Evolutionary conservation across 495 filamentous ascomycete genomes (phyloP).

Genomic region (Annulohypoxylon maeteangense): DNA sequence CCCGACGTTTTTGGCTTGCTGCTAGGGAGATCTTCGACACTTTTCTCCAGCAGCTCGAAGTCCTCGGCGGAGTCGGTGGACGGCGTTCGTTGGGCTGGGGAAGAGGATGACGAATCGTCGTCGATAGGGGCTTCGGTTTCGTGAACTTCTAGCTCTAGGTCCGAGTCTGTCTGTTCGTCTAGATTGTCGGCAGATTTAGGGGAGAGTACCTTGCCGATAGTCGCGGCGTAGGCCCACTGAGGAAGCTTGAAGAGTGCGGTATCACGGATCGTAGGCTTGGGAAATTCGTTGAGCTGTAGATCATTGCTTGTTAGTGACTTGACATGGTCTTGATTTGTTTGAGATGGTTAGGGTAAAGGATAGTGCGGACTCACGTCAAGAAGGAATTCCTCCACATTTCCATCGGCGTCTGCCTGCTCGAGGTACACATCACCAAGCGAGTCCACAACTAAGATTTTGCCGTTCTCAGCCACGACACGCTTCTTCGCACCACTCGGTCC

Average conservation of each 20-base stretch:
- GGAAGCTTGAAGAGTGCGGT: conserved; percentile 78
- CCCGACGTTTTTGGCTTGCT: conserved; percentile 54
- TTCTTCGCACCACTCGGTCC: conserved; percentile 76
- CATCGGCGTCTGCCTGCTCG: conserved; percentile 88
- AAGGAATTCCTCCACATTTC: conserved; percentile 80
- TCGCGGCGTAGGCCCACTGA: conserved; percentile 68
- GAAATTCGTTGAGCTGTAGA: conserved; percentile 68
- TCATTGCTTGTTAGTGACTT: conserved; percentile 1
- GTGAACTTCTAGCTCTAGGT: conserved; percentile 6
- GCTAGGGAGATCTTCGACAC: conserved; percentile 54
- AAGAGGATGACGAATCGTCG: conserved; percentile 46
- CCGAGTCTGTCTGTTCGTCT: conserved; percentile 37
- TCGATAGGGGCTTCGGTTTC: conserved; percentile 40
- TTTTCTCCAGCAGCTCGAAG: conserved; percentile 67
- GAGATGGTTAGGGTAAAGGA: neutral
- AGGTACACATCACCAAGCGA: conserved; percentile 90
- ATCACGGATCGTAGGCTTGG: conserved; percentile 71
- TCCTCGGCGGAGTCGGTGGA: conserved; percentile 63
- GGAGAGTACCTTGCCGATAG: conserved; percentile 64
- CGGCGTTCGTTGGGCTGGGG: conserved; percentile 55
- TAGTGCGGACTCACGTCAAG: conserved; percentile 71
- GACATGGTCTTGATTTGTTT: neutral
- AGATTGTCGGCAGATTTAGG: conserved; percentile 47
- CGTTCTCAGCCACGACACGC: conserved; percentile 89
- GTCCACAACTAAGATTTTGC: conserved; percentile 93